Percentiles rank a stretch among this genome's conserved stretches.
These are phyloP conservation scores for Auricularia sp. DNA, from an alignment of 768 basidiomycete genomes.

Conservation along the genomic window DNA sequence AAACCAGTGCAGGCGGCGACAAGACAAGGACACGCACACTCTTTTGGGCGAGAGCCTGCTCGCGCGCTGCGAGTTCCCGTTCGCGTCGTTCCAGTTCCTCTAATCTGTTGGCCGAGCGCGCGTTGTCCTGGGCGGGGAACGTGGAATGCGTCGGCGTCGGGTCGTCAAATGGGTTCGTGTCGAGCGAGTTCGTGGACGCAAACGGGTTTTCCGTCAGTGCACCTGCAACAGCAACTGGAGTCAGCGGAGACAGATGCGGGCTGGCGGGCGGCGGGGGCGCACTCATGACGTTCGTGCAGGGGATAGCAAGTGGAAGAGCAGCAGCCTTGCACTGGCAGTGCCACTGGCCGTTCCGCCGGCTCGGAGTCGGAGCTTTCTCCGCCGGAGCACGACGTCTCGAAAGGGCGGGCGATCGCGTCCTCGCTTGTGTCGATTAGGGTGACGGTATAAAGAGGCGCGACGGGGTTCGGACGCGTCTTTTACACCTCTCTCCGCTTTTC, in stretches of 20 bases:
- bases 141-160: constrained; percentile 36
- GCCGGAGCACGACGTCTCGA: too few species aligned
- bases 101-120: constrained; percentile 22
- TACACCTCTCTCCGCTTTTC: constrained; percentile 20
- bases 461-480: constrained; percentile 14
- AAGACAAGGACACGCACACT: not conserved
- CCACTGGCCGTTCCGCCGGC: not conserved
- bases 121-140: constrained; percentile 27
- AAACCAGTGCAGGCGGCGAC: not conserved
- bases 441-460: too few species aligned
- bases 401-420: too few species aligned
- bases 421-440: too few species aligned
- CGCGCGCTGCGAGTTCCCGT: constrained; percentile 69
- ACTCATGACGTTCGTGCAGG: not conserved
- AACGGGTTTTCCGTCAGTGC: constrained; percentile 57
- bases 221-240: not conserved
- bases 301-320: not conserved
- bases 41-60: constrained; percentile 60
- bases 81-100: constrained; percentile 73
- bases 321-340: not conserved
- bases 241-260: not conserved
- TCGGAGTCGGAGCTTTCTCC: not conserved
- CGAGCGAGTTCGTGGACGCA: constrained; percentile 74
- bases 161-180: constrained; percentile 87
- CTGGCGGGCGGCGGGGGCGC: not conserved